A percentile compares a stretch with the other conserved stretches of the same genome.
phyloP scores from a whole-genome alignment of 179 eudicot genomes.

The Amaranthus tricolor region DNA sequence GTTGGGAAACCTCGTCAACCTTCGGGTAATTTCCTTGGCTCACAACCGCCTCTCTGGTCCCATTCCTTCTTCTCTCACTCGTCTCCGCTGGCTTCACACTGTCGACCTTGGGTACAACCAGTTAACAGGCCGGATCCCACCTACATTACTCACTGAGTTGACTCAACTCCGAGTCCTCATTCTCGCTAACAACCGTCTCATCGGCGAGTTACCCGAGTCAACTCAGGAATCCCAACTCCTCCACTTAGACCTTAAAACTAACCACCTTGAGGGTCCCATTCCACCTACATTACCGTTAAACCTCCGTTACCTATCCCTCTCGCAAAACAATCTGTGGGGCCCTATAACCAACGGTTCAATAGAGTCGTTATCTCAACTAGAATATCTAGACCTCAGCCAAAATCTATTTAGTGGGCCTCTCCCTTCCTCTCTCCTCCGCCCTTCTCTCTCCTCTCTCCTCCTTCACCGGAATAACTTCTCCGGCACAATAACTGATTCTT shows the following conservation, averaged over 20 bases:
- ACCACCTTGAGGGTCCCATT: conserved; percentile 39
- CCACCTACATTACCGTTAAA: conserved; percentile 39
- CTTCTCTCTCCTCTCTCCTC: conserved; percentile 38
- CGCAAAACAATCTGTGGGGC: conserved; percentile 58
- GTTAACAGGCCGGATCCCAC: conserved; percentile 45
- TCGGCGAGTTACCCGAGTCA: conserved; percentile 37
- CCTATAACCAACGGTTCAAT: conserved; percentile 34
- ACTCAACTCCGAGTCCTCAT: conserved; percentile 38
- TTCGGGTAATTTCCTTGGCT: conserved; percentile 49
- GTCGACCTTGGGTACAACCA: conserved; percentile 56
- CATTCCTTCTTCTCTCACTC: conserved; percentile 34
- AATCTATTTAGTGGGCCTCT: conserved; percentile 59
- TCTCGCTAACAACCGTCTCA: conserved; percentile 42
- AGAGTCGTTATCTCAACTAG: conserved; percentile 39
- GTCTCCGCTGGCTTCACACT: conserved; percentile 48
- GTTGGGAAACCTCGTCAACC: conserved; percentile 33
- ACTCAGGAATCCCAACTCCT: conserved; percentile 29
- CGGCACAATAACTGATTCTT: conserved; percentile 28
- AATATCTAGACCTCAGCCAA: conserved; percentile 59
- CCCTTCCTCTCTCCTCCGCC: conserved; percentile 40
- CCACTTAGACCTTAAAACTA: conserved; percentile 51
- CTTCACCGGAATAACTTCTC: conserved; percentile 61
- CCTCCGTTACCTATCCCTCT: conserved; percentile 56
- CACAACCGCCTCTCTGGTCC: conserved; percentile 57
- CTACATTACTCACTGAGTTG: conserved; percentile 23